Percentiles rank a stretch among this genome's conserved stretches.
Conservation (phyloP, 352 stramenopile genomes). For the Globisporangium recalcitrans region DNA sequence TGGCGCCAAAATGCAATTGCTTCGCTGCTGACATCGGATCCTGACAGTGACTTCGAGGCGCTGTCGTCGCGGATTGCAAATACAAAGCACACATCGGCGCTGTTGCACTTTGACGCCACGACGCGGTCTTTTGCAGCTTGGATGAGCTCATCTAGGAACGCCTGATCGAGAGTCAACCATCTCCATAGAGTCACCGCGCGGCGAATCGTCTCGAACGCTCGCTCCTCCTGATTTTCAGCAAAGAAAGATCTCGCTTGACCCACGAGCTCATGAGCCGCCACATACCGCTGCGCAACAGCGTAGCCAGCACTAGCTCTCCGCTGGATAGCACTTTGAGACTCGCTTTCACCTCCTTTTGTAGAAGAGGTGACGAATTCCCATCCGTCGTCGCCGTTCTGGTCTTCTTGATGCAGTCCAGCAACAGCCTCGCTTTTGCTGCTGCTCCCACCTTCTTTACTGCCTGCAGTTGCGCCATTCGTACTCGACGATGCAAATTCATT, state of each 20-base stretch:
- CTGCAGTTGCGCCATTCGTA: not conserved
- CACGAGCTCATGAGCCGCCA: conserved; percentile 3
- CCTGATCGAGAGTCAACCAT: not conserved
- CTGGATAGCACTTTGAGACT: not conserved
- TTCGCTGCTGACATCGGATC: not conserved
- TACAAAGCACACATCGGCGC: not conserved
- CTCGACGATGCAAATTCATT: not conserved
- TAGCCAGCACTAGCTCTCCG: not conserved
- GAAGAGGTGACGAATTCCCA: not conserved
- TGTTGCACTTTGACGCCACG: not conserved
- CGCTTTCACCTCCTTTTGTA: not conserved
- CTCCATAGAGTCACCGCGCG: conserved; percentile 5
- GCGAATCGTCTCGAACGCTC: conserved; percentile 5
- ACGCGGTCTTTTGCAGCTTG: not conserved
- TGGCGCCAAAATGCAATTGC: not conserved
- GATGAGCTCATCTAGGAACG: conserved; percentile 4
- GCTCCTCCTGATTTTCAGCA: not conserved
- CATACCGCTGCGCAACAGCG: conserved; percentile 4
- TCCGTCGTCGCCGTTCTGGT: not conserved
- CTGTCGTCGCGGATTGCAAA: conserved; percentile 1
- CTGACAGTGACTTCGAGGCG: not conserved
- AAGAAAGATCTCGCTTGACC: not conserved
- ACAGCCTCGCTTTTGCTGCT: not conserved
- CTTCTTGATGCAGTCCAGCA: not conserved
- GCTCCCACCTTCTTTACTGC: not conserved